Evolutionary conservation across 441 rosid species (phyloP).

Genomic region (Biscutella laevigata): DNA sequence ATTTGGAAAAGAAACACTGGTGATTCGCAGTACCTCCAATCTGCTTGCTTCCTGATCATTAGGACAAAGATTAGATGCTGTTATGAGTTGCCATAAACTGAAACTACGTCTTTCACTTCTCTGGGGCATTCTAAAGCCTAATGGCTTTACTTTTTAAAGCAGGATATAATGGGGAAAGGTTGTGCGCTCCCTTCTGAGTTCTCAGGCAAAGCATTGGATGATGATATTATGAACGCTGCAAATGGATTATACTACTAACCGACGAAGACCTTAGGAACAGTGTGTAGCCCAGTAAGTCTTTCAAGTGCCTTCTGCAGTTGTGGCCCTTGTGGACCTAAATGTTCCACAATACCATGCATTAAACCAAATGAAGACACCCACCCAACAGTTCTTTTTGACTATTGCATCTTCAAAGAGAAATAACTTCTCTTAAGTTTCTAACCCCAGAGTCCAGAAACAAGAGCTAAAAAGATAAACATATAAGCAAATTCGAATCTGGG

Average conservation of each 20-base stretch:
- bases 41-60: conserved; percentile 63
- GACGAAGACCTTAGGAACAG: conserved; percentile 88
- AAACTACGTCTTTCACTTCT: neutral
- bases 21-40: too few species aligned
- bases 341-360: neutral
- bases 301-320: conserved; percentile 79
- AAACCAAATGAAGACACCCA: neutral
- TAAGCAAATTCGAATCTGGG: neutral
- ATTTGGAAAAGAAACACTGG: too few species aligned
- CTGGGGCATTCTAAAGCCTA: neutral
- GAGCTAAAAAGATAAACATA: neutral
- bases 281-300: conserved; percentile 85
- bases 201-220: neutral
- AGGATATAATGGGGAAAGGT: neutral
- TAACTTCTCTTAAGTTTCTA: neutral
- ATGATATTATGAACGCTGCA: neutral
- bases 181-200: too few species aligned
- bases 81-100: neutral
- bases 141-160: neutral
- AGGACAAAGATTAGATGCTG: conserved; percentile 12
- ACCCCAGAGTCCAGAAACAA: neutral
- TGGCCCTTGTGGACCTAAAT: conserved; percentile 80
- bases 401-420: conserved; percentile 4
- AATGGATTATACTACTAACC: conserved; percentile 35
- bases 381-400: neutral